Evolutionary conservation across 2,329 filamentous ascomycete genomes (phyloP).

Genomic region (Colletotrichum sp.): DNA sequence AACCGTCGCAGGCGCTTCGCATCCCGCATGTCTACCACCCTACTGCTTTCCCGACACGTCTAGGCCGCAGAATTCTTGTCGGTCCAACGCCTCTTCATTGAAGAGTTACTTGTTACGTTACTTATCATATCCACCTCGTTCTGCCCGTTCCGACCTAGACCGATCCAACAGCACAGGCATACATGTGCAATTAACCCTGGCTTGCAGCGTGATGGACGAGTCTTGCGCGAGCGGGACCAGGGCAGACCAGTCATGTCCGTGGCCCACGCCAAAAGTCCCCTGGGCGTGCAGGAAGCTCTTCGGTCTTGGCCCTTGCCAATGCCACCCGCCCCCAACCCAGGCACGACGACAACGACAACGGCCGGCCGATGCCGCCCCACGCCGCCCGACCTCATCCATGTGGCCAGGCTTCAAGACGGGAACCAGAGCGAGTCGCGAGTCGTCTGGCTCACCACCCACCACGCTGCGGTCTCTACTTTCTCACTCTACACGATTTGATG

Average conservation of each 20-base stretch:
- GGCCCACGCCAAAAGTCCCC: not conserved
- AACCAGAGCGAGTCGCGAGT: not conserved
- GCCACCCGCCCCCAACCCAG: conserved; percentile 1
- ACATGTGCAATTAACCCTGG: not conserved
- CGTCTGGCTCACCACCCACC: not conserved
- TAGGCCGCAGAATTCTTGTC: not conserved
- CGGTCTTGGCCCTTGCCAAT: conserved; percentile 11
- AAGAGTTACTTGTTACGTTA: not conserved
- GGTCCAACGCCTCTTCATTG: not conserved
- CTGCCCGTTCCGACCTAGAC: not conserved
- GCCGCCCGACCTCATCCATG: not conserved
- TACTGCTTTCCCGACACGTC: not conserved
- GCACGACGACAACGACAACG: not conserved
- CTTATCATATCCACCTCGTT: not conserved
- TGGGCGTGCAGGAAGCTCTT: not conserved
- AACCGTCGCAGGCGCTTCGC: conserved; percentile 18
- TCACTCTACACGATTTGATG: not conserved
- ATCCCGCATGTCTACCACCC: conserved; percentile 13
- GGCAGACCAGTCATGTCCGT: not conserved
- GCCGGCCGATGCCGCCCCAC: conserved; percentile 5
- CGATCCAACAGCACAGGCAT: not conserved
- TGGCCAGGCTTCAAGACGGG: not conserved
- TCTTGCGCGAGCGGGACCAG: not conserved
- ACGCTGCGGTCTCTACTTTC: not conserved
- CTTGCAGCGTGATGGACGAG: conserved; percentile 1